Evolutionary conservation across 225 moss, liverwort and hornwort genomes (phyloP), one percentile per base, ranked within the genome.

Genomic region (Polytrichum commune): DNA sequence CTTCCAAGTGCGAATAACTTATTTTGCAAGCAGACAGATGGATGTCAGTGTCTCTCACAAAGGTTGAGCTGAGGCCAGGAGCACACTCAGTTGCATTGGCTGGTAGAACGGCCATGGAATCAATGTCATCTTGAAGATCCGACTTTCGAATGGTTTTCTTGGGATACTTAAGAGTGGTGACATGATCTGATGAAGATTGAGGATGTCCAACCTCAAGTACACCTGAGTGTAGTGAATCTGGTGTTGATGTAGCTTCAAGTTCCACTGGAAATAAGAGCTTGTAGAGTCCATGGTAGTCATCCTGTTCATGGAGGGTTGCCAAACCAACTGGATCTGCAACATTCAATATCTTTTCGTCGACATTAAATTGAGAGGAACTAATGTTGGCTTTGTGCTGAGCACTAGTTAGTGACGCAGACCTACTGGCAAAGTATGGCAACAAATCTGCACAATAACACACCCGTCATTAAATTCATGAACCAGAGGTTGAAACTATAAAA

Each of bases 91-190:
- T 64, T 25, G 54, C 72, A 19, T 53, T 53, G 61, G 72, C 72
- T 64, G 64, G 72, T 6, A 29, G 28, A 25, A 64, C 23, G 23
- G 72, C 19, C 54, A 65, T 35, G 6, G 55, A 55, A n/a, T 55
- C 19, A 27, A 55, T 25, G 13, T 35, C 64, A 54, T 64, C 64
- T 54, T 19, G 35, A 65, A 74, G 73, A 22, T 74, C 76, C 25
- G 79, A 76, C 76, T 68, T 61, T 66, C 73, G 72, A 81, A 79
- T 79, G 18, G 76, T 62, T 56, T 79, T 38, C 1, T 20, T 24
- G 24, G 79, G 69, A 4, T 61, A 68, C 64, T 84, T 64, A 26
- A 72, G 57, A 0, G 76, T 28, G 32, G 74, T 6, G 63, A 78
- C 18, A 18, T 64, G 8, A 18, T 62, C 23, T 69, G 67, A 66